Base-by-base conservation (phyloP, 2,329 filamentous ascomycete genomes). In the Colletotrichum tofieldiae region DNA sequence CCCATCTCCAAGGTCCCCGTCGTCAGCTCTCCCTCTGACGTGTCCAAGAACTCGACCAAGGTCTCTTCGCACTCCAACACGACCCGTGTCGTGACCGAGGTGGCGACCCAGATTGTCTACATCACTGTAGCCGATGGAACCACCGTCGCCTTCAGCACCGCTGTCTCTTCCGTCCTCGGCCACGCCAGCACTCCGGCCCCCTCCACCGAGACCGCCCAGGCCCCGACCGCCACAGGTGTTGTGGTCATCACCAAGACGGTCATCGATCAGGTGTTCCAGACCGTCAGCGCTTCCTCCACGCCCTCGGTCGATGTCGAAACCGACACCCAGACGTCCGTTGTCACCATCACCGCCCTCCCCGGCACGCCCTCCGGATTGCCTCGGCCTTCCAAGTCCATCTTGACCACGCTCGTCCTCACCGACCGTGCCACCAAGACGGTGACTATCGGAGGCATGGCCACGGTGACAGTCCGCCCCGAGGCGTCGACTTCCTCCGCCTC, bases 381-480 rank as follows among this genome's bases (percentile, higher is more conserved):
- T 35, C 59, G 49, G 55, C 49, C 47, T 12, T 16, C 39, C 43
- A 58, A 58, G 41, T 71, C 69, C 8, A 62, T 71, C 32, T n/a
- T 60, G 43, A 73, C 73, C 37, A 74, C 71, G 39, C n/a, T 73
- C 45, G 45, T 54, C 14, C 54, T 64, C 18, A 75, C 71, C 49
- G 64, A 65, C 18, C 51, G 47, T 5, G 67, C 67, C 37, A 77
- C 75, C 26, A 35, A 65, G 41, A 75, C 73, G 18, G 41, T 72
- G 37, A 74, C 51, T 35, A 49, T 62, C 51, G 74, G 60, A 54
- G 64, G 52, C 60, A 58, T 65, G 32, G 43, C 37, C 20, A 67
- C 66, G 12, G 41, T 71, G 37, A 73, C 71, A 14, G 18, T 71
- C 35, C 47, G 20, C 66, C 59, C 69, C 23, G 32, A 62, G 51